Base-by-base conservation (phyloP, 345 rosid genomes). In the Viola odorata region DNA sequence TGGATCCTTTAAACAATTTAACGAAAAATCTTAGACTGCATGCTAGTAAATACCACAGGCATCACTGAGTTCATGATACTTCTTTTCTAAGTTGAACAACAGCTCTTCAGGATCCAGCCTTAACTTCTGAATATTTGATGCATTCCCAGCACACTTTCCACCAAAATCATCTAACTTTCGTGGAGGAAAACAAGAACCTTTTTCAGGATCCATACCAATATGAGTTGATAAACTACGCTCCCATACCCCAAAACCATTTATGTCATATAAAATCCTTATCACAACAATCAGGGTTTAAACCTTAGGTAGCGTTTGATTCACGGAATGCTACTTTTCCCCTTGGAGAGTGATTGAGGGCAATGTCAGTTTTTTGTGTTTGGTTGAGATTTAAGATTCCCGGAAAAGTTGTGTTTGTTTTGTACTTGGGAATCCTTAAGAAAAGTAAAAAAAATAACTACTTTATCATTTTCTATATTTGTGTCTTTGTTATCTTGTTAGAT, bases 191-290 rank as follows among this genome's bases (percentile, higher is more conserved):
- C 38, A 61, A 61, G 66, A 61, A 61, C 41, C 61, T 3, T 50
- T 63, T 54, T 58, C 67, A 42, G 37, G 61, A n/a, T 60, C 55
- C 48, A 58, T 72, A 8, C 3, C 58, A 60, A 13, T 60, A 52
- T 53, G 62, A 63, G 66, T 58, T 37, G 44, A 45, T 47, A 63
- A 83, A 71, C 85, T 71, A 60, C 69, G 80, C 68, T 86, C 92
- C 96, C 91, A 84, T 16, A 55, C 79, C 61, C 96, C 86, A 32
- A 75, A 83, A 56, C 95, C 91, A 73, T 83, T 73, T 5, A 88
- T 60, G 49, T 88, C 72, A 69, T 75, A 85, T 41, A 85, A 71
- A 68, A 83, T 80, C 63, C 86, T 66, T 62, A 85, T 73, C 17
- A 83, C 74, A 8, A 80, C 84, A 59, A 89, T 68, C 57, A 86